Conservation (phyloP, 352 stramenopile species). For the Globisporangium nodosum region DNA sequence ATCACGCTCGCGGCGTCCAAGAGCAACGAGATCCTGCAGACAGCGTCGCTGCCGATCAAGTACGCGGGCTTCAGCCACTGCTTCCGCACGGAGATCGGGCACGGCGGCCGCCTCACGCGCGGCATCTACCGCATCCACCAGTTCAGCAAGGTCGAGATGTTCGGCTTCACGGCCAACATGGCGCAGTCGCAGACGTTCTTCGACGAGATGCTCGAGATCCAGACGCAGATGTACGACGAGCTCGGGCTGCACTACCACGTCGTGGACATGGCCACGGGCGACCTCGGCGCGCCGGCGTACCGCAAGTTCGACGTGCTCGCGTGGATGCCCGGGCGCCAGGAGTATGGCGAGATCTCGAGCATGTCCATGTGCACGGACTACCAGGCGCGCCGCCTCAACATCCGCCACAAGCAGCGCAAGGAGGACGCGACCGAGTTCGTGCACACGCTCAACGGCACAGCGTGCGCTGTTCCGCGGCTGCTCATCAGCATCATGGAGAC, state of each 20-base stretch:
- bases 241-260: constrained; percentile 77
- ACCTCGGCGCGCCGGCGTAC: constrained; percentile 75
- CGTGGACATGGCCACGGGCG: constrained; percentile 80
- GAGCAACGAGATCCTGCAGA: constrained; percentile 66
- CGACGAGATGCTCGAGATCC: constrained; percentile 74
- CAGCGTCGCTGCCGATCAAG: constrained; percentile 53
- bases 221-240: constrained; percentile 71
- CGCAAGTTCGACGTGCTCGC: constrained; percentile 86
- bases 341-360: constrained; percentile 81
- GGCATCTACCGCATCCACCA: constrained; percentile 89
- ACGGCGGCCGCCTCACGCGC: constrained; percentile 59
- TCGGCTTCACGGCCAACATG: constrained; percentile 71
- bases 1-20: constrained; percentile 80
- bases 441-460: constrained; percentile 87
- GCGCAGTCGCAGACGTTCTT: constrained; percentile 65
- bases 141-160: constrained; percentile 90
- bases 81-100: constrained; percentile 85
- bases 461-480: constrained; percentile 71
- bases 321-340: constrained; percentile 78
- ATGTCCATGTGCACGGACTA: constrained; percentile 90
- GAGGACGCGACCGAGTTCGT: constrained; percentile 68
- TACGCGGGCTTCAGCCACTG: constrained; percentile 84
- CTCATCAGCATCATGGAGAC: constrained; percentile 85
- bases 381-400: constrained; percentile 80
- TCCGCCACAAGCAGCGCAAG: constrained; percentile 70